Evolutionary conservation across 441 rosid species (phyloP).

Genomic region (Omphalea diandra): DNA sequence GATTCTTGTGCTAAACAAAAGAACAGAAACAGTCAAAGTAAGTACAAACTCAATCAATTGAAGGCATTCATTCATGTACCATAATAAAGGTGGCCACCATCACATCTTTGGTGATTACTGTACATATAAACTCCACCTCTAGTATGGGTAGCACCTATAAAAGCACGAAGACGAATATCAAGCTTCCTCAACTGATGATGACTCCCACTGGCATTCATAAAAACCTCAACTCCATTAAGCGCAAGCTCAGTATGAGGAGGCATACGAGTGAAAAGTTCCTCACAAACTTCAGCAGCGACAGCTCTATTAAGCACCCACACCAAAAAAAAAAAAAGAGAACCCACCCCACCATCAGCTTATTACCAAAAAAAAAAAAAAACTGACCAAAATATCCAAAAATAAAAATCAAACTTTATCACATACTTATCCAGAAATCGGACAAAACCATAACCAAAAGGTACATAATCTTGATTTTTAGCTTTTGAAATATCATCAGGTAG

Average conservation of each 20-base stretch:
- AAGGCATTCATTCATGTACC: conserved; percentile 45
- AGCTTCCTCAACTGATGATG: conserved; percentile 96
- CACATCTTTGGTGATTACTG: conserved; percentile 98
- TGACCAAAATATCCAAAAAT: neutral
- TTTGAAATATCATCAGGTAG: conserved; percentile 70
- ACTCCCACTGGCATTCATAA: conserved; percentile 99
- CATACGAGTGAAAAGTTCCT: conserved; percentile 81
- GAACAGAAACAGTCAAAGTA: neutral
- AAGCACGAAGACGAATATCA: conserved; percentile 77
- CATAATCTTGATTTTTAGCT: conserved; percentile 68
- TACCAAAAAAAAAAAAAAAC: neutral
- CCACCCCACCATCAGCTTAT: conserved; percentile 12
- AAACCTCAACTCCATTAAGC: conserved; percentile 92
- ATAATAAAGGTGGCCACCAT: conserved; percentile 90
- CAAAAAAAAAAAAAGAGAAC: conserved; percentile 12
- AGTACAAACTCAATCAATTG: neutral
- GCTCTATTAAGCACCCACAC: conserved; percentile 58
- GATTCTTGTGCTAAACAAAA: conserved; percentile 3
- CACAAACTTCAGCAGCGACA: conserved; percentile 96
- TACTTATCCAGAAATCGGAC: conserved; percentile 28
- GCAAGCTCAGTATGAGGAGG: conserved; percentile 99
- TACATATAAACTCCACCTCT: conserved; percentile 98
- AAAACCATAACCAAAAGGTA: conserved; percentile 87
- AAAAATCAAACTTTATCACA: neutral
- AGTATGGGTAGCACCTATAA: conserved; percentile 82